Evolutionary conservation across 257 asterid genomes (phyloP), one percentile per base, ranked within the genome.

Genomic region (Solanum sitiens): DNA sequence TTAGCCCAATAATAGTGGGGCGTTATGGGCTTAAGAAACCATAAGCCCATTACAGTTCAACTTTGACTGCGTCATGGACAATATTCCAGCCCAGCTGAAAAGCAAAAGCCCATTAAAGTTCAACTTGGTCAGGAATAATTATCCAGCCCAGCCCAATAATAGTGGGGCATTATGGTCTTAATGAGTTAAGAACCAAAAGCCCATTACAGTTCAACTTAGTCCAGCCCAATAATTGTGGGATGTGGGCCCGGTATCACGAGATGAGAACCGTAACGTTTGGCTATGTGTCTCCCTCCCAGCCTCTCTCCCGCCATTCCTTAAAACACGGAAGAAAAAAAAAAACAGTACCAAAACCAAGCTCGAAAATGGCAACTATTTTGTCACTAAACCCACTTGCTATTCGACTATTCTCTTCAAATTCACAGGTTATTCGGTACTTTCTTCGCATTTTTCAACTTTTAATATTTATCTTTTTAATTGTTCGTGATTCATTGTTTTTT

Each of bases 401-500:
- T 44, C 88, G 90, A 88, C 90, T 89, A 87, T 89, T 91, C 42
- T 89, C 70, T 56, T 83, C 92, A 30, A 83, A 91, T 6, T 87
- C 94, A 45, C 87, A 39, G 33, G 84, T 50, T 91, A 82, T 83
- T 86, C 90, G 93, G 94, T 94, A 90, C 9, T 86, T 65, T 65
- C 44, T 37, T 67, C 59, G 14, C 40, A 56, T 9, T 79, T 53
- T 53, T 75, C 23, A 83, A 76, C 9, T 76, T 68, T 45, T 75
- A 65, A 27, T 30, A 33, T 27, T 21, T 32, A 32, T 11, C 9
- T 86, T 67, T 40, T 15, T 11, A 45, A 23, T 45, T 25, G 21
- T 30, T n/a, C 37, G 10, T 27, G 30, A 42, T 65, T 47, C 59
- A 10, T 65, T 59, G 8, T 65, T 65, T 16, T 23, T 68, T 15